A percentile compares a stretch with the other conserved stretches of the same genome.
phyloP scores from a whole-genome alignment of 2,329 filamentous ascomycete genomes.

The Ustilaginoidea virens region DNA sequence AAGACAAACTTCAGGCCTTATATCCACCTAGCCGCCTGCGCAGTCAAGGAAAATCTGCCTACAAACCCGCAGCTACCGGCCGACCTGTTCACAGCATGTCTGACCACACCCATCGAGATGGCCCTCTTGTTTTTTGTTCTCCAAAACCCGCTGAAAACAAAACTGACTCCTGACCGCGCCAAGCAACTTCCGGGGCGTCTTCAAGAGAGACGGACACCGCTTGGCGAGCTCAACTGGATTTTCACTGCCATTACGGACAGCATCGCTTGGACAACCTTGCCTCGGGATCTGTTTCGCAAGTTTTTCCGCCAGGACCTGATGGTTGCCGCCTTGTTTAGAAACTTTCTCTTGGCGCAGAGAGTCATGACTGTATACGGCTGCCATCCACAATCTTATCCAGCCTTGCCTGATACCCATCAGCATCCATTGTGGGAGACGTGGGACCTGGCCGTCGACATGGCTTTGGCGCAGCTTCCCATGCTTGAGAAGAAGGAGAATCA shows the following conservation, averaged over 20 bases:
- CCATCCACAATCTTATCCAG: constrained; percentile 80
- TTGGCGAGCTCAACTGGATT: constrained; percentile 97
- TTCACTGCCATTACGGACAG: constrained; percentile 98
- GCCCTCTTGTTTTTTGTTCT: constrained; percentile 91
- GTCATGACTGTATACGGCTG: constrained; percentile 96
- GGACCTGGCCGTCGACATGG: constrained; percentile 94
- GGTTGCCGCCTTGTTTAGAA: constrained; percentile 95
- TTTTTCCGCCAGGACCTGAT: constrained; percentile 95
- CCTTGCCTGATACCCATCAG: constrained; percentile 86
- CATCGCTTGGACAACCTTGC: constrained; percentile 93
- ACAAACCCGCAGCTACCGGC: constrained; percentile 89
- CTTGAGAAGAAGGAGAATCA: constrained; percentile 64
- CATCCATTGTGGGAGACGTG: constrained; percentile 95
- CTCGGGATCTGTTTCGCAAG: constrained; percentile 83
- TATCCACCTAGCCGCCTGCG: constrained; percentile 86
- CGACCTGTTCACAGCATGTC: constrained; percentile 87
- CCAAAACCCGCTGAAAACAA: constrained; percentile 63
- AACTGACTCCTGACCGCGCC: constrained; percentile 64
- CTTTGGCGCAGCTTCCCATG: constrained; percentile 74
- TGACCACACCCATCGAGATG: constrained; percentile 96
- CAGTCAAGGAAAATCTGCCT: constrained; percentile 78
- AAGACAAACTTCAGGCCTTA: constrained; percentile 55
- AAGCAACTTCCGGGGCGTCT: constrained; percentile 81
- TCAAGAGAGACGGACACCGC: constrained; percentile 80
- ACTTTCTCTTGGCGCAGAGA: constrained; percentile 85